Evolutionary conservation across 2,329 filamentous ascomycete genomes (phyloP).

Genomic region (Pseudogymnoascus sp.): DNA sequence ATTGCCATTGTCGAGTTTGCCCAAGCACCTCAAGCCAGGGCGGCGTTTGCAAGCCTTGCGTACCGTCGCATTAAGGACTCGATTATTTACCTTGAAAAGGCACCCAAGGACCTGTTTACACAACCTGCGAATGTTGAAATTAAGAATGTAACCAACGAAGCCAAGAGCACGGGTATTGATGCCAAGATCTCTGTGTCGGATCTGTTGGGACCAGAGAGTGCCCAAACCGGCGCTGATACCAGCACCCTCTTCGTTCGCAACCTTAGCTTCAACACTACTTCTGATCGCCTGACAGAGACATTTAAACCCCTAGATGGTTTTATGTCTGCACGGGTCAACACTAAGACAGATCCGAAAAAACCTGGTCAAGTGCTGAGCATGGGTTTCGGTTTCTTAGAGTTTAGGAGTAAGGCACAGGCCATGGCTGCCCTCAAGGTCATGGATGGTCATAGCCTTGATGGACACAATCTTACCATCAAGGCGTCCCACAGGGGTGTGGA

Average conservation of each 20-base stretch:
- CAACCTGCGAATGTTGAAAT: slow-evolving; percentile 12
- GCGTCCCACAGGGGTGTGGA: slow-evolving; percentile 81
- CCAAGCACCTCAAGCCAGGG: slow-evolving; percentile 69
- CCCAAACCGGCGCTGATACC: slow-evolving; percentile 51
- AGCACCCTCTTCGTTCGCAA: slow-evolving; percentile 91
- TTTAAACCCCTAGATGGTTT: slow-evolving; percentile 84
- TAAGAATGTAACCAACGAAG: slow-evolving; percentile 12
- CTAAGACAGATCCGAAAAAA: slow-evolving; percentile 85
- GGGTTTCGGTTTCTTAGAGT: slow-evolving; percentile 95
- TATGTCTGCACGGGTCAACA: slow-evolving; percentile 83
- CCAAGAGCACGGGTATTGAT: slow-evolving; percentile 16
- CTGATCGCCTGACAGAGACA: slow-evolving; percentile 63
- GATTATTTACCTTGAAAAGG: slow-evolving; percentile 88
- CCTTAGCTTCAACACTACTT: slow-evolving; percentile 85
- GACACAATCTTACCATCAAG: slow-evolving; percentile 77
- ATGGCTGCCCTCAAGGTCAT: slow-evolving; percentile 75
- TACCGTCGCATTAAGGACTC: slow-evolving; percentile 89
- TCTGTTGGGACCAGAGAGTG: slow-evolving; percentile 53
- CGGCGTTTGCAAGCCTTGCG: slow-evolving; percentile 76
- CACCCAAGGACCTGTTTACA: slow-evolving; percentile 71
- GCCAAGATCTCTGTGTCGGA: slow-evolving; percentile 62
- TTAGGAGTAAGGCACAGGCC: slow-evolving; percentile 69
- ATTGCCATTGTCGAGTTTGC: slow-evolving; percentile 90
- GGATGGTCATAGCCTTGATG: slow-evolving; percentile 82
- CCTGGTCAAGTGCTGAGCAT: slow-evolving; percentile 84